Evolutionary conservation across 805 yeast genomes (phyloP).

Genomic region (Citeromyces nyonsensis): DNA sequence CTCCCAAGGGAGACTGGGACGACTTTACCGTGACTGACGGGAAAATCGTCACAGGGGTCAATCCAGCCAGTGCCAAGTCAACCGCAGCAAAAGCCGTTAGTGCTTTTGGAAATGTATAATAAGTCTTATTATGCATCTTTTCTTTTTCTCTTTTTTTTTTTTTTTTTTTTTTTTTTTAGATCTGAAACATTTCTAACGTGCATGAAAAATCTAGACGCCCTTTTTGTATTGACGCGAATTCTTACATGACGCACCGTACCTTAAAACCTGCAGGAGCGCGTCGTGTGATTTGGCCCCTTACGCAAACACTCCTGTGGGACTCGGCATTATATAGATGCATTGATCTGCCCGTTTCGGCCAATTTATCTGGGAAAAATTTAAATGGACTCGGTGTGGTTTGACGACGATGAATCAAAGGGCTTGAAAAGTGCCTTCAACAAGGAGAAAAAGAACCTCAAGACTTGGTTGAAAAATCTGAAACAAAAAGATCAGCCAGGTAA

Average conservation of each 20-base stretch:
- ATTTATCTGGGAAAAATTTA: too few species aligned
- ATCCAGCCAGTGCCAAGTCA: slow-evolving; percentile 21
- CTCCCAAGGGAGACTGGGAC: slow-evolving; percentile 38
- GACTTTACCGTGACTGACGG: slow-evolving; percentile 38
- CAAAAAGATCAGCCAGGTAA: slow-evolving; percentile 1
- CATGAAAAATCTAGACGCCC: too few species aligned
- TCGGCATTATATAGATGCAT: too few species aligned
- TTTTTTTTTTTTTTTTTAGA: too few species aligned
- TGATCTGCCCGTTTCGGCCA: too few species aligned
- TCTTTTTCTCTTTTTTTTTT: too few species aligned
- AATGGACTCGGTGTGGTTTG: slow-evolving; percentile 4
- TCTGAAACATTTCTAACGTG: too few species aligned
- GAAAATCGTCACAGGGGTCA: slow-evolving; percentile 47
- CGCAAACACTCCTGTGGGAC: too few species aligned
- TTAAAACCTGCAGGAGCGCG: too few species aligned
- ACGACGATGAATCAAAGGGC: not conserved
- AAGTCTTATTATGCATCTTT: not conserved
- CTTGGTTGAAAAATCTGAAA: not conserved
- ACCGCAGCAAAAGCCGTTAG: slow-evolving; percentile 4
- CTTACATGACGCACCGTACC: too few species aligned
- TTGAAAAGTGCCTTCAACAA: not conserved
- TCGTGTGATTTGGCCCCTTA: too few species aligned
- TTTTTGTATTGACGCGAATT: too few species aligned
- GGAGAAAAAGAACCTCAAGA: slow-evolving; percentile 1
- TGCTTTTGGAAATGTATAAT: not conserved